These are phyloP conservation scores for Helianthus annuus DNA, from an alignment of 129 eudicot genomes.

Conservation along the genomic window DNA sequence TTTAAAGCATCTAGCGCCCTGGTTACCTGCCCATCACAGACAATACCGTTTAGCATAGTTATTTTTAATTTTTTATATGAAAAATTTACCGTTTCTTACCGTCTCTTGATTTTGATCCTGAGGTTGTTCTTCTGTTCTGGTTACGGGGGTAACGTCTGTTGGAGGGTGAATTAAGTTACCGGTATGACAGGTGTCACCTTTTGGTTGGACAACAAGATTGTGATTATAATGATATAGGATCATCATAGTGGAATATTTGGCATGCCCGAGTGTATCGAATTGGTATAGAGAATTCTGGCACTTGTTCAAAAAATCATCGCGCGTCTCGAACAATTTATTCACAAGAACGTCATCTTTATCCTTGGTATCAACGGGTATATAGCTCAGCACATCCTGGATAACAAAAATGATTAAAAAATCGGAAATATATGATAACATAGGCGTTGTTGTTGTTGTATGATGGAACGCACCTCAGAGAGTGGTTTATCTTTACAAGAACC, in stretches of 20 bases:
- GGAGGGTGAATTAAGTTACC: slow-evolving; percentile 28
- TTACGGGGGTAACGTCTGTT: background rate
- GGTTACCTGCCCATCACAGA: slow-evolving; percentile 9
- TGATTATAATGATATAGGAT: slow-evolving; percentile 55
- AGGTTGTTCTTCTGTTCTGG: background rate
- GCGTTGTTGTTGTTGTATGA: background rate
- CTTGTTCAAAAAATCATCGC: slow-evolving; percentile 58
- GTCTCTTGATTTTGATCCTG: background rate
- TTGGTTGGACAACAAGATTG: slow-evolving; percentile 14
- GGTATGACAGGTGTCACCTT: slow-evolving; percentile 23
- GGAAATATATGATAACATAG: background rate
- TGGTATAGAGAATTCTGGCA: slow-evolving; percentile 64
- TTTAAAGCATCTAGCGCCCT: background rate
- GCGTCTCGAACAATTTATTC: slow-evolving; percentile 41
- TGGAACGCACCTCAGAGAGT: slow-evolving; percentile 48
- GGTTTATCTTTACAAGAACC: slow-evolving; percentile 45
- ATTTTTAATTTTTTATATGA: background rate
- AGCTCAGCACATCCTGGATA: slow-evolving; percentile 40
- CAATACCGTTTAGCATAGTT: background rate
- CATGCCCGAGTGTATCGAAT: slow-evolving; percentile 68
- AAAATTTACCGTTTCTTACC: background rate
- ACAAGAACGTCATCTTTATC: slow-evolving; percentile 51
- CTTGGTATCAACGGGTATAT: slow-evolving; percentile 52
- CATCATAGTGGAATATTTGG: slow-evolving; percentile 88
- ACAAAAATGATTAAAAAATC: background rate